phyloP scores from a whole-genome alignment of 2,329 filamentous ascomycete genomes.

The Neoarthrinium moseri region DNA sequence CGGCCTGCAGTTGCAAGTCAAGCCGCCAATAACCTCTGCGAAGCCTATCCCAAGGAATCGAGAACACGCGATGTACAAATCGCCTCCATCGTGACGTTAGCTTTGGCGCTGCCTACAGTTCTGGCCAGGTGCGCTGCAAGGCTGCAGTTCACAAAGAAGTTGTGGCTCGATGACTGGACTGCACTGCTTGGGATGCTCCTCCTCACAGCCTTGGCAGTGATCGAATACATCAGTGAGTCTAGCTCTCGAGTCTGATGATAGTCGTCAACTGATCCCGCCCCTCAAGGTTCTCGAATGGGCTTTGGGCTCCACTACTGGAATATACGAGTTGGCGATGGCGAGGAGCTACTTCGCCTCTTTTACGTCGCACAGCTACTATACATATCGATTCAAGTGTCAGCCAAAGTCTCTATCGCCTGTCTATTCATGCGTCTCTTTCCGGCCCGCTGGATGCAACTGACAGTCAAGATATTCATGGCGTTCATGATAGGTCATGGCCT shows the following conservation, averaged over 20 bases:
- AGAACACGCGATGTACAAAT: constrained; percentile 1
- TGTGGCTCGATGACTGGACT: constrained; percentile 1
- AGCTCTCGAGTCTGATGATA: not conserved
- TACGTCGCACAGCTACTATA: not conserved
- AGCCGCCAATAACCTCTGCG: not conserved
- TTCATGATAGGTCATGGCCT: not conserved
- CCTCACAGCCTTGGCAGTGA: not conserved
- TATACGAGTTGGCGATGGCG: not conserved
- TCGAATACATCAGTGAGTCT: not conserved
- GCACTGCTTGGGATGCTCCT: constrained; percentile 1
- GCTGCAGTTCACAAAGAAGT: not conserved
- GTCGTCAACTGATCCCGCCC: not conserved
- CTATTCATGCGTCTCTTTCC: not conserved
- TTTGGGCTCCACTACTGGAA: not conserved
- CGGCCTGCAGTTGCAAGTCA: not conserved
- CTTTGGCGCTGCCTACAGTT: not conserved
- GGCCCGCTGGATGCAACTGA: not conserved
- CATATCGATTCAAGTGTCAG: not conserved
- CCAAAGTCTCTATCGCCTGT: not conserved
- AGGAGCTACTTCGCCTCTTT: not conserved
- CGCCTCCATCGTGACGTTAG: not conserved
- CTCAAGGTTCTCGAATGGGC: not conserved
- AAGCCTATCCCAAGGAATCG: not conserved
- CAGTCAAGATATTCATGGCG: not conserved
- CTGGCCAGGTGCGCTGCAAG: not conserved